These are phyloP conservation scores for Xanthoconium purpureum DNA, from an alignment of 768 basidiomycete species.

Conservation along the genomic window DNA sequence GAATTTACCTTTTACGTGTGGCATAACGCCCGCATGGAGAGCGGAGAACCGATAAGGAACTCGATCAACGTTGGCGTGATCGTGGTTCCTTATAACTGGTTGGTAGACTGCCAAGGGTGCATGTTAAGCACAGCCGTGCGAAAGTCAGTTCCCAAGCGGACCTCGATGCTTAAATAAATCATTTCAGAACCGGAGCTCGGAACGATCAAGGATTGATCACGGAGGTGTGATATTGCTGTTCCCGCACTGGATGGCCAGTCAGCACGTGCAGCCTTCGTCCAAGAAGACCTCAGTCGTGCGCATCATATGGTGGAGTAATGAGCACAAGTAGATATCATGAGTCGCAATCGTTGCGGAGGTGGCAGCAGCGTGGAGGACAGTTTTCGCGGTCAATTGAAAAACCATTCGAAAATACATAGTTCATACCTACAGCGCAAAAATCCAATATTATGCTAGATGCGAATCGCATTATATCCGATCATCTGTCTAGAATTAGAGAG, in stretches of 20 bases:
- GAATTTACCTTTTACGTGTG: constrained; percentile 3
- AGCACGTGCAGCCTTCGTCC: neutral
- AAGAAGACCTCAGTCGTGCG: neutral
- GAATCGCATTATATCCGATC: neutral
- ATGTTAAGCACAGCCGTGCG: neutral
- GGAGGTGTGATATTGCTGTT: neutral
- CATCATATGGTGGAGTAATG: neutral
- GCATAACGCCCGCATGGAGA: neutral
- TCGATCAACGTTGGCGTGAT: neutral
- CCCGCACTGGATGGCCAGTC: neutral
- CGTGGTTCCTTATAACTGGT: neutral
- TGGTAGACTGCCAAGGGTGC: constrained; percentile 9
- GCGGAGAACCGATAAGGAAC: neutral
- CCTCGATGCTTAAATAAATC: too few relatives aligned
- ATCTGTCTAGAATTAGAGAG: neutral
- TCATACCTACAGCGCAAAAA: constrained; percentile 10
- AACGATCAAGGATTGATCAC: neutral
- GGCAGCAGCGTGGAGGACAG: neutral
- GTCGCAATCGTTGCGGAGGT: neutral
- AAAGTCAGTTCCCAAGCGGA: neutral
- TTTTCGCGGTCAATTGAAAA: neutral
- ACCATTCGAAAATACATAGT: neutral
- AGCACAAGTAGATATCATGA: neutral
- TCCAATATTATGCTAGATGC: neutral
- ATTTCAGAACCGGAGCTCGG: neutral